Percentiles rank a stretch among this genome's conserved stretches.
These are phyloP conservation scores for Rhodotorula mucilaginosa DNA, from an alignment of 1,284 basidiomycete genomes.

Conservation along the genomic window DNA sequence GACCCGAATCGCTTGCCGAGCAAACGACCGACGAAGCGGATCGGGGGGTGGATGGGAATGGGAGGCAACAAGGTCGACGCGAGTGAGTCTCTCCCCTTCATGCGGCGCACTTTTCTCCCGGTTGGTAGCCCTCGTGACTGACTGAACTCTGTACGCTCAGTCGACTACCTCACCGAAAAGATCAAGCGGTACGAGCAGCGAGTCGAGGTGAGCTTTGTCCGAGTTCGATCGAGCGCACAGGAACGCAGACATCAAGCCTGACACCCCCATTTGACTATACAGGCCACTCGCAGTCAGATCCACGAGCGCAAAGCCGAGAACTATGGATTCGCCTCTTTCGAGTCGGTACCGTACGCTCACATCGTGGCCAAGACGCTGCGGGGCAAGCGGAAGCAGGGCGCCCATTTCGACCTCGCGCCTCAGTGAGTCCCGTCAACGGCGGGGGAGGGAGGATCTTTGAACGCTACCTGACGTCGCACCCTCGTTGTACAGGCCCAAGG, in stretches of 20 bases:
- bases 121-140: neutral
- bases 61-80: slow-evolving; percentile 65
- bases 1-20: slow-evolving; percentile 70
- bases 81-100: slow-evolving; percentile 34
- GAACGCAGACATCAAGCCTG: slow-evolving; percentile 32
- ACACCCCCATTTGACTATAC: slow-evolving; percentile 58
- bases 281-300: slow-evolving; percentile 39
- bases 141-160: slow-evolving; percentile 45
- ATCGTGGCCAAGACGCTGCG: slow-evolving; percentile 69
- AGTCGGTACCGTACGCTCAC: slow-evolving; percentile 85
- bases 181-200: slow-evolving; percentile 62
- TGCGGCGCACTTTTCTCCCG: slow-evolving; percentile 1
- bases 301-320: slow-evolving; percentile 63
- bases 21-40: slow-evolving; percentile 68
- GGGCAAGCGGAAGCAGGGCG: slow-evolving; percentile 68
- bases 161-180: slow-evolving; percentile 68
- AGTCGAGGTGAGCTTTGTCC: slow-evolving; percentile 61
- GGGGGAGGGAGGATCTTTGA: no score
- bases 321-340: slow-evolving; percentile 81
- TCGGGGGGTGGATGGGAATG: slow-evolving; percentile 69
- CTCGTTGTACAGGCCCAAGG: slow-evolving; percentile 45
- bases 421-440: slow-evolving; percentile 50
- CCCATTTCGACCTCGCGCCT: slow-evolving; percentile 68
- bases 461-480: slow-evolving; percentile 39
- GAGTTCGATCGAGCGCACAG: neutral